Conservation (phyloP, 345 rosid genomes). For the Salix purpurea region DNA sequence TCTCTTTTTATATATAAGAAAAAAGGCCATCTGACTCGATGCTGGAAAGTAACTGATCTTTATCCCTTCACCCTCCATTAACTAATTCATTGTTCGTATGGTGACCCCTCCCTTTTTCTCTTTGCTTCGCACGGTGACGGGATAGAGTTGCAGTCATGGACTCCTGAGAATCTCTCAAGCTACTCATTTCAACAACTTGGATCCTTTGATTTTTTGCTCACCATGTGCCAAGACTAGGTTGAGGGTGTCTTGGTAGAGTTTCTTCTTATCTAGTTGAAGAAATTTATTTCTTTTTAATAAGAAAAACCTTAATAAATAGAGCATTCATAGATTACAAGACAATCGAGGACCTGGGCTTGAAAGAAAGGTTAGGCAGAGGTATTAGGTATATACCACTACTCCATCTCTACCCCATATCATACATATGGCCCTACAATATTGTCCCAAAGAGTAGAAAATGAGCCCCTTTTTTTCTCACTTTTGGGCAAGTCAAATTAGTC, state of each 20-base stretch:
- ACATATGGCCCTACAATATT: neutral
- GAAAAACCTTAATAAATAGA: neutral
- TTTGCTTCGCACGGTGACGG: neutral
- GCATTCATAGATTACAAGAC: neutral
- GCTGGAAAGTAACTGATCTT: too few relatives aligned
- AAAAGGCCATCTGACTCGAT: too few relatives aligned
- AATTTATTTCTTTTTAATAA: neutral
- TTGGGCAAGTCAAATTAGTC: constrained; percentile 17
- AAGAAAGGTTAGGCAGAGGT: neutral
- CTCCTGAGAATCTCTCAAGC: neutral
- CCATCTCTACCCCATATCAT: constrained; percentile 9
- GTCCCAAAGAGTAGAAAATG: neutral
- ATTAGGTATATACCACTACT: constrained; percentile 5
- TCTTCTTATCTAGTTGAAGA: too few relatives aligned
- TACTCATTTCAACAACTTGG: neutral
- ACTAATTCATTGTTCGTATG: too few relatives aligned
- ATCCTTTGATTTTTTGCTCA: neutral
- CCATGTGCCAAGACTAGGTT: neutral
- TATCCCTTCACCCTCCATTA: too few relatives aligned
- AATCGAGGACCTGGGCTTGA: neutral
- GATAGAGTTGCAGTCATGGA: neutral
- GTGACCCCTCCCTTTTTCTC: too few relatives aligned
- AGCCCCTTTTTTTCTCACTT: neutral
- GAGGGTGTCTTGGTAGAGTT: too few relatives aligned
- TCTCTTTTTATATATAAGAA: too few relatives aligned